phyloP scores from a whole-genome alignment of 257 asterid genomes.

The Solanum chiquidenum region DNA sequence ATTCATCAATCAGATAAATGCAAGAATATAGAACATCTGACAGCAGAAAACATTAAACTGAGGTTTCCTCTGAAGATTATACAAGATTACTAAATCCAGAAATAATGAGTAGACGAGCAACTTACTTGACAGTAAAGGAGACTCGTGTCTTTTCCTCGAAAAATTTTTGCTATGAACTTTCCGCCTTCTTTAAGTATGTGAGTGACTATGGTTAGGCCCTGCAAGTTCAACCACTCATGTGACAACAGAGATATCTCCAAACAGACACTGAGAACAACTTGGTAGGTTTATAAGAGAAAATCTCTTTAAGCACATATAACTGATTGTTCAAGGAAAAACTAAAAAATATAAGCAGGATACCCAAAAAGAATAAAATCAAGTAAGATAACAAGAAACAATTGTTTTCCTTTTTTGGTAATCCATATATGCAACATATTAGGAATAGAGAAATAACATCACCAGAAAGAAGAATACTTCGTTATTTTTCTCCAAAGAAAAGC shows the following conservation, averaged over 20 bases:
- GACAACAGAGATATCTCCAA: slow-evolving; percentile 9
- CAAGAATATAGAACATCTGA: background rate
- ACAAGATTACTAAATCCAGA: background rate
- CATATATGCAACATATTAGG: background rate
- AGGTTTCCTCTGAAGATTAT: background rate
- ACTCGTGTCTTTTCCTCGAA: slow-evolving; percentile 95
- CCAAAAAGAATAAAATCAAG: background rate
- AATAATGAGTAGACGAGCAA: background rate
- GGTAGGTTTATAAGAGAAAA: background rate
- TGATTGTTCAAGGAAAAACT: background rate
- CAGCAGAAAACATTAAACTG: background rate
- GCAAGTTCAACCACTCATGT: slow-evolving; percentile 21
- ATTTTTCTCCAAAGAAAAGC: background rate
- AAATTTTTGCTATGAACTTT: slow-evolving; percentile 87
- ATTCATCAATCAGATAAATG: background rate
- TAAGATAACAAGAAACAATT: background rate
- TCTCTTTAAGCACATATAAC: background rate
- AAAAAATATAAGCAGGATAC: background rate
- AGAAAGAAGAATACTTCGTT: background rate
- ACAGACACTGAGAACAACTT: background rate
- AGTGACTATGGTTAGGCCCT: slow-evolving; percentile 91
- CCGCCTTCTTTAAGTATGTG: slow-evolving; percentile 90
- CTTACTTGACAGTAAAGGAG: slow-evolving; percentile 91
- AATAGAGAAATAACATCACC: background rate
- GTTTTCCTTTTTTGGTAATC: background rate